Evolutionary conservation across 164 flowering plant genomes (phyloP), one percentile per base, ranked within the genome.

Genomic region (Malania oleifera): DNA sequence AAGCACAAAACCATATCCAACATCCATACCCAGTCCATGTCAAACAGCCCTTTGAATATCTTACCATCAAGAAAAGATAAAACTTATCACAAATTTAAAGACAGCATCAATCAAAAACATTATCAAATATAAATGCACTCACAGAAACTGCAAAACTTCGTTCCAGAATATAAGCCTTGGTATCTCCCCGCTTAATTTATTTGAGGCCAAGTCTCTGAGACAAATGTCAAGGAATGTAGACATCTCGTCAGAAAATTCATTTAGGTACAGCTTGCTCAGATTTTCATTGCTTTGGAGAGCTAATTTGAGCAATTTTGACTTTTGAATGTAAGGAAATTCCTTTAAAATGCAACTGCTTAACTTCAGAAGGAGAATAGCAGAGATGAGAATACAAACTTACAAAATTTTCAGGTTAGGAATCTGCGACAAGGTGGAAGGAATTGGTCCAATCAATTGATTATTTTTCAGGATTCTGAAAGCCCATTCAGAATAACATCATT

Each of bases 161-260:
- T 89, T 91, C 97, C 99, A 88, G 60, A 89, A 95, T 54, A 95
- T 77, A 22, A 95, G 93, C 69, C 96, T 81, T 0, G 99, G 99
- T 57, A 95, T 91, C 59, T 95, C 99, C 2, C 99, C 96, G 62
- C 78, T 80, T 58, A 95, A 70, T 48, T 70, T 75, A 69, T 95
- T 95, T 55, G 79, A 93, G 1, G 99, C 99, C 50, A 95, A 70
- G 66, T 95, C 96, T 70, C 99, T 95, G 77, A 25, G 65, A 24
- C 28, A 18, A 55, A 23, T 11, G 23, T 17, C 14, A 28, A 13
- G 52, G 24, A 60, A 61, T 3, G 22, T 15, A 56, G 0, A 24
- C 20, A 35, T 34, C 1, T 56, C 29, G 19, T 23, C 26, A 31
- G 35, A 31, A 31, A 31, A 4, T 31, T 31, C 9, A 31, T 8